Evolutionary conservation across 176 grass and related monocot genomes (phyloP).

Genomic region (Chrysopogon serrulatus): DNA sequence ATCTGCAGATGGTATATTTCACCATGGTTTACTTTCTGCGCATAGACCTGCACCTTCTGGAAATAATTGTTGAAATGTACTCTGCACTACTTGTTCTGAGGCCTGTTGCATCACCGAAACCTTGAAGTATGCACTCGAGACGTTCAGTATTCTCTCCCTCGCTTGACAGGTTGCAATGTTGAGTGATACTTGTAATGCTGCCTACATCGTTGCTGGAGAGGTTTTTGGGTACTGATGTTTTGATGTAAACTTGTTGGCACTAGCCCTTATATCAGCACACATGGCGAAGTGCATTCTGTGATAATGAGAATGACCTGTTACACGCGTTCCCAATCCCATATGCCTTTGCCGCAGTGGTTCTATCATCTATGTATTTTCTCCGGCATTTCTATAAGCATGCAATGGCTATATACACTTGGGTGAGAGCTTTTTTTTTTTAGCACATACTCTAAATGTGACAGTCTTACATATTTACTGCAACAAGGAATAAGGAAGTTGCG

Average conservation of each 20-base stretch:
- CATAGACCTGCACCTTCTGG: neutral
- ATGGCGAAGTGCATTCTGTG: neutral
- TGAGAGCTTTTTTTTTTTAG: neutral
- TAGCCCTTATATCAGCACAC: neutral
- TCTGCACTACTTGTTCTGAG: neutral
- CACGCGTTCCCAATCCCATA: neutral
- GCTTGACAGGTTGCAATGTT: neutral
- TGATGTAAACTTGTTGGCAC: neutral
- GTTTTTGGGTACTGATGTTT: neutral
- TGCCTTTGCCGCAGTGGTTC: neutral
- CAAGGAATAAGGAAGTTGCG: neutral
- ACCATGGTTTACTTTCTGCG: slow-evolving; percentile 11
- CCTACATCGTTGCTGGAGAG: neutral
- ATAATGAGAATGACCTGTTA: neutral
- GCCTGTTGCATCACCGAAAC: neutral
- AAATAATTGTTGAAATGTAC: slow-evolving; percentile 19
- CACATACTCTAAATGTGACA: neutral
- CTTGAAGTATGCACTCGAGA: neutral
- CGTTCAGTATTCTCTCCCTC: neutral
- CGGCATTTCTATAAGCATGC: neutral
- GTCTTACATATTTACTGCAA: neutral
- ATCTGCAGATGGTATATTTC: neutral
- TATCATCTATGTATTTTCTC: neutral
- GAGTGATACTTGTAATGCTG: neutral
- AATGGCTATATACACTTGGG: neutral